Base-by-base conservation (phyloP, 495 filamentous ascomycete genomes). In the Podospora pseudoanserina region DNA sequence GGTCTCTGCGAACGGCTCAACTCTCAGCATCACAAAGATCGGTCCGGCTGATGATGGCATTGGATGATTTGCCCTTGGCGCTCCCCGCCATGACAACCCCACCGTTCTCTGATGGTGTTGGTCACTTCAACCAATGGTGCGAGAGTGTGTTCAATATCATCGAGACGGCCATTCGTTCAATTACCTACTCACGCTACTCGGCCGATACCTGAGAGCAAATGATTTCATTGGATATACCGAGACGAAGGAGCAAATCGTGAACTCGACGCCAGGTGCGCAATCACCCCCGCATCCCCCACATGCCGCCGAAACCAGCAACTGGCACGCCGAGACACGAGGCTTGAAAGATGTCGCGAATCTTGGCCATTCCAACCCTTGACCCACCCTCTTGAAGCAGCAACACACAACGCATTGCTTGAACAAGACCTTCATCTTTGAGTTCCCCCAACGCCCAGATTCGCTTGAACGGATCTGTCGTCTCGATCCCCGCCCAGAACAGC, bases 401-500 rank as follows among this genome's bases (percentile, higher is more conserved):
- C 4, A 72, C 65, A 0, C 63, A 34, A 28, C 65, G 53, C 54
- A 74, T 23, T 4, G 66, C 67, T 9, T 49, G 54, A 20, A 58
- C 27, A 11, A 71, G 61, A 13, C 76, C 74, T 20, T 78, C 65
- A 59, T 80, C 79, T 2, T 66, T 69, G 28, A 85, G 64, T 49
- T 79, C 76, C 30, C 80, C 72, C 20, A 77, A 74, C 2, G 81
- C 68, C 80, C 82, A 85, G 3, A 70, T 70, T 16, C 74, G 80
- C n/a, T 82, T 77, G 3, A 73, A 67, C 0, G 64, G 30, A 58
- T 26, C 23, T 1, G 74, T 71, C 5, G 79, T 81, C 66, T 85
- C 83, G 44, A 85, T 76, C 11, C 77, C 66, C 2, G 79, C 83
- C 79, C 82, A 81, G 54, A 85, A 71, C 0, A 85, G 68, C 3